Conservation (phyloP, 2,329 filamentous ascomycete species). For the Blastomyces parvus region DNA sequence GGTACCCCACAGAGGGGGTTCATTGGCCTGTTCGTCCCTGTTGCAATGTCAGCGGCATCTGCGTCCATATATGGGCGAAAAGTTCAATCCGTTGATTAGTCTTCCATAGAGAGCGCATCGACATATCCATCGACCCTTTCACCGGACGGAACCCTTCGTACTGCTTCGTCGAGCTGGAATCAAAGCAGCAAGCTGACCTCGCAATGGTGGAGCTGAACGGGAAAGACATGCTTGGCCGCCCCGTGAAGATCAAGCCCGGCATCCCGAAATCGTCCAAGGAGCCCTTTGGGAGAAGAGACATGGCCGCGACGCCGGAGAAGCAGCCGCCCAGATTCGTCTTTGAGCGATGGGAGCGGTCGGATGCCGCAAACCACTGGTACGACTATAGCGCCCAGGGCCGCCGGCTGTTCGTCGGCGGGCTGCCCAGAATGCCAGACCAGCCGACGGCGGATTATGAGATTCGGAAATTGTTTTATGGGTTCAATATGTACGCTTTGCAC, state of each 20-base stretch:
- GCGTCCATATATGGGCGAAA: neutral
- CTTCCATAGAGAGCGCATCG: constrained; percentile 45
- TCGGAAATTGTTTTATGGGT: constrained; percentile 37
- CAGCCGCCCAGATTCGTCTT: constrained; percentile 20
- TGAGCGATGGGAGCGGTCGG: constrained; percentile 37
- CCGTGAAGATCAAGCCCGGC: constrained; percentile 56
- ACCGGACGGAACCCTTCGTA: constrained; percentile 62
- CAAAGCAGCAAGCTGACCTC: constrained; percentile 46
- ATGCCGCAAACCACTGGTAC: constrained; percentile 29
- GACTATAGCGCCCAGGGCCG: constrained; percentile 30
- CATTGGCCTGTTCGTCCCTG: no score
- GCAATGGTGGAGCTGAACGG: constrained; percentile 51
- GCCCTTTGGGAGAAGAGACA: constrained; percentile 14
- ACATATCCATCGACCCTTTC: constrained; percentile 60
- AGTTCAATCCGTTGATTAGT: neutral
- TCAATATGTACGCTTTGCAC: constrained; percentile 30
- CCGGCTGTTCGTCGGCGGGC: constrained; percentile 41
- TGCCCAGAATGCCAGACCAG: constrained; percentile 37
- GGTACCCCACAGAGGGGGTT: neutral
- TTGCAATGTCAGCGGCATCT: neutral
- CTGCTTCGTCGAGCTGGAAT: constrained; percentile 61
- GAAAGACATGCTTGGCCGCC: constrained; percentile 47
- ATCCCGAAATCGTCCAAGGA: constrained; percentile 43
- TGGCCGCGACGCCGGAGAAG: constrained; percentile 5
- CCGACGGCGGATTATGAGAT: constrained; percentile 36